Percentiles rank a stretch among this genome's conserved stretches.
These are phyloP conservation scores for Pestalotiopsis sp. DNA, from an alignment of 2,329 filamentous ascomycete species.

Conservation along the genomic window DNA sequence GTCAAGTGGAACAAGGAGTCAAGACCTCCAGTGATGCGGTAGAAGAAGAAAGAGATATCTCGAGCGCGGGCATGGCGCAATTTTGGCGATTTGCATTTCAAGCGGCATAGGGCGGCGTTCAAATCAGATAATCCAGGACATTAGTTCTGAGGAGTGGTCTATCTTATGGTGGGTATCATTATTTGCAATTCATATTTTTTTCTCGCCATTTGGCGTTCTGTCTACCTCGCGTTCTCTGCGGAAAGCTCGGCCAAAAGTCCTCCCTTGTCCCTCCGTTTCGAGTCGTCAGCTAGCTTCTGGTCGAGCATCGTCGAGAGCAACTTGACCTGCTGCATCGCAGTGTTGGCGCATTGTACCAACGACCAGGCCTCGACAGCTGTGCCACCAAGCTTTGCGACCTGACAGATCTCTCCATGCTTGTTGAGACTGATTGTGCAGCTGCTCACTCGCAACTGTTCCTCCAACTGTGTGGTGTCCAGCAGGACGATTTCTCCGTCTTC, in stretches of 20 bases:
- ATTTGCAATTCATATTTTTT: slow-evolving; percentile 21
- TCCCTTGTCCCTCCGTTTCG: slow-evolving; percentile 75
- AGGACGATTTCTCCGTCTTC: slow-evolving; percentile 72
- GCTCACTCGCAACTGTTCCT: slow-evolving; percentile 76
- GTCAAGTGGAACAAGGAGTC: slow-evolving; percentile 97
- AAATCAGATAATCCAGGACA: neutral
- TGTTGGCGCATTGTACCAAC: slow-evolving; percentile 74
- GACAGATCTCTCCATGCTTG: slow-evolving; percentile 86
- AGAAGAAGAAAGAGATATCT: neutral
- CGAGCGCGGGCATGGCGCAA: neutral
- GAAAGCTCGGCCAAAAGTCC: slow-evolving; percentile 77
- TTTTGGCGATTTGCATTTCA: slow-evolving; percentile 3
- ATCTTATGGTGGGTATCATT: slow-evolving; percentile 37
- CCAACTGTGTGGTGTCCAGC: slow-evolving; percentile 72
- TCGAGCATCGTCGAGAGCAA: slow-evolving; percentile 77
- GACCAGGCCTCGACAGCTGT: slow-evolving; percentile 77
- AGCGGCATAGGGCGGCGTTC: slow-evolving; percentile 10
- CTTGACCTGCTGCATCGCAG: slow-evolving; percentile 79
- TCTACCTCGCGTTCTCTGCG: slow-evolving; percentile 82
- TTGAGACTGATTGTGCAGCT: slow-evolving; percentile 85
- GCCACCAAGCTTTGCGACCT: slow-evolving; percentile 89
- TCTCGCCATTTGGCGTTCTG: slow-evolving; percentile 24
- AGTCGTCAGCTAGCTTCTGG: slow-evolving; percentile 74
- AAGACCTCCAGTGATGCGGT: slow-evolving; percentile 90
- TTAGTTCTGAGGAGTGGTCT: neutral